Percentiles rank a stretch among this genome's conserved stretches.
phyloP scores from a whole-genome alignment of 2,329 filamentous ascomycete genomes.

The Fusarium ramigenum region DNA sequence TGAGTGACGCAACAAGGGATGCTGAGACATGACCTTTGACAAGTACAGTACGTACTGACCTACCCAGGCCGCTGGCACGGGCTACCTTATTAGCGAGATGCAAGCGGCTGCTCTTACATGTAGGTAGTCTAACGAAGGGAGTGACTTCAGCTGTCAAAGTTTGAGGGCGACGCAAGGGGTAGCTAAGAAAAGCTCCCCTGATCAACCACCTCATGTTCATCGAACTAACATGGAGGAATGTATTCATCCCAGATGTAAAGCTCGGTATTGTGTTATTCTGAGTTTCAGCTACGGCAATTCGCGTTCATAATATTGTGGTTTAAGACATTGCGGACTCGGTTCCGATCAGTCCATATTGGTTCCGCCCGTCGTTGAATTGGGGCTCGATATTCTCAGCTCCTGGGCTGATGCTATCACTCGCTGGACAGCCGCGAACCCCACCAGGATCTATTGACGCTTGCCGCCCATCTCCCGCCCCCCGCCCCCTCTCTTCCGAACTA shows the following conservation, averaged over 20 bases:
- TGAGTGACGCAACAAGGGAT: slow-evolving; percentile 11
- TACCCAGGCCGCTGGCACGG: background rate
- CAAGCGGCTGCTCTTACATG: background rate
- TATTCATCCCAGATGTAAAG: background rate
- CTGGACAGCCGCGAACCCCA: slow-evolving; percentile 14
- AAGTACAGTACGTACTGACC: background rate
- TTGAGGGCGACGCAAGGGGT: background rate
- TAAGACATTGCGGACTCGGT: slow-evolving; percentile 4
- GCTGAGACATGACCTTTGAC: background rate
- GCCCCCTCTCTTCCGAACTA: slow-evolving; percentile 32
- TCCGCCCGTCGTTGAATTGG: background rate
- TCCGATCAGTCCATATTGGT: too few relatives aligned
- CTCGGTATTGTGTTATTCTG: background rate
- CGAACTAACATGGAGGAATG: background rate
- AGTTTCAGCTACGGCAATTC: background rate
- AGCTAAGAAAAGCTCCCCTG: background rate
- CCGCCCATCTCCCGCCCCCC: slow-evolving; percentile 26
- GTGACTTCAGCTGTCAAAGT: slow-evolving; percentile 15
- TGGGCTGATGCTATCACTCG: slow-evolving; percentile 32
- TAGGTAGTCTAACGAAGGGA: background rate
- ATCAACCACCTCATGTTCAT: background rate
- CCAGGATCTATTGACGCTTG: slow-evolving; percentile 13
- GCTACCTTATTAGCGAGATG: background rate
- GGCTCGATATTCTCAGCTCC: too few relatives aligned
- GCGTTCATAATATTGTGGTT: background rate